phyloP scores from a whole-genome alignment of 108 stramenopile species.

The Aurantiochytrium sp. region DNA sequence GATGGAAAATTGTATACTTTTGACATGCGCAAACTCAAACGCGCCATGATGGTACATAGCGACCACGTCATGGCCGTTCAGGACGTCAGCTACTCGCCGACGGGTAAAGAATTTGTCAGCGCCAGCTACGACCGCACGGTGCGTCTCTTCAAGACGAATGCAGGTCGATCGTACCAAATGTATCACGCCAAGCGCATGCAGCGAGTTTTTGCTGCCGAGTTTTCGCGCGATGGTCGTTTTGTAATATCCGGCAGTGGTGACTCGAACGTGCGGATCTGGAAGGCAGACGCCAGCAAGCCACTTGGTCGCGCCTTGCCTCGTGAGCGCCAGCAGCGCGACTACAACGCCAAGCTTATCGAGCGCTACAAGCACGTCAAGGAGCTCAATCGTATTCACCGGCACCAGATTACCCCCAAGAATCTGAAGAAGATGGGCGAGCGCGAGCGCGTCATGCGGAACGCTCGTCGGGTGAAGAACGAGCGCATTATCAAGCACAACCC shows the following conservation, averaged over 20 bases:
- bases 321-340: conserved; percentile 65
- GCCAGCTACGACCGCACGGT: conserved; percentile 90
- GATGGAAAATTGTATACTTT: conserved; percentile 86
- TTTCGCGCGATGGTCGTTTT: conserved; percentile 80
- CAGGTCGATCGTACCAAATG: conserved; percentile 67
- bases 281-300: conserved; percentile 79
- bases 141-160: conserved; percentile 66
- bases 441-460: conserved; percentile 33
- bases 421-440: conserved; percentile 78
- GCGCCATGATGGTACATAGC: conserved; percentile 82
- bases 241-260: conserved; percentile 92
- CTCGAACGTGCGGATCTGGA: conserved; percentile 93
- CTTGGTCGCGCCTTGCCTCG: conserved; percentile 71
- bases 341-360: conserved; percentile 56
- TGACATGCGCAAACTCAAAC: conserved; percentile 82
- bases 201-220: conserved; percentile 85
- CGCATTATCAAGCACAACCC: not conserved
- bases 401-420: conserved; percentile 77
- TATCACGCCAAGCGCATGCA: conserved; percentile 99
- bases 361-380: conserved; percentile 71
- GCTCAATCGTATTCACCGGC: conserved; percentile 71
- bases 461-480: not conserved
- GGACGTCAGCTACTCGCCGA: conserved; percentile 83
- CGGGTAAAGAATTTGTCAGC: conserved; percentile 90
- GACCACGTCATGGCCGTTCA: conserved; percentile 94